Evolutionary conservation across 768 basidiomycete genomes (phyloP), one percentile per base, ranked within the genome.

Genomic region (Nidularia sp.): DNA sequence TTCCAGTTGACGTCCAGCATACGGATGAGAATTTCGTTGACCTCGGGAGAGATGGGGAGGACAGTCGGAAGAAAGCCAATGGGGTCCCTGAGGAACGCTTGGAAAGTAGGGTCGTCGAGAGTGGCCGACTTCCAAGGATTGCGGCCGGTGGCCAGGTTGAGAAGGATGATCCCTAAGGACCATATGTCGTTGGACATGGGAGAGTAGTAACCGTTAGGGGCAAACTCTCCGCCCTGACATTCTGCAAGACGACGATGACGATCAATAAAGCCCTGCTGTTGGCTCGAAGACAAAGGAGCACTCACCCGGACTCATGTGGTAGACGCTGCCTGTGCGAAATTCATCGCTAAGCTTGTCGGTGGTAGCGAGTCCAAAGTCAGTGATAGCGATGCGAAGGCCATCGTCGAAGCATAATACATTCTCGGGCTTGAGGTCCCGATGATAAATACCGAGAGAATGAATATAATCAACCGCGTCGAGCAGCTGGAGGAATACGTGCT

Each of bases 71-170:
- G 83, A 76, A 98, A 97, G 58, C 83, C 79, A 31, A 67, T 59
- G 46, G 90, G 89, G 62, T 93, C 85, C 60, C 83, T 84, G 50
- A 96, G 79, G 68, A 91, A 99, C 1, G 92, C 92, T 65, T 89
- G 85, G 79, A 98, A 99, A 2, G 93, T 97, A 55, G 90, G 88
- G 69, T 98, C 96, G 48, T 83, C 77, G 1, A 76, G 67, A 15
- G 85, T 86, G n/a, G 96, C 95, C 15, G 93, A 93, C 70, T 91
- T 90, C 96, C 96, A 99, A 9, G 96, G 96, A 63, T 98, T 98
- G 51, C 96, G 86, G n/a, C 94, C 93, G 39, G 93, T 97, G 45
- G 90, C 87, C 47, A 99, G 84, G 67, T 99, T 99, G 66, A 98
- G 86, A 33, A 99, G 87, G 58, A 99, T 93, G 61, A 99, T 92